Percentiles rank a stretch among this genome's conserved stretches.
Conservation (phyloP, 768 basidiomycete species). For the Agaricus subrufescens region DNA sequence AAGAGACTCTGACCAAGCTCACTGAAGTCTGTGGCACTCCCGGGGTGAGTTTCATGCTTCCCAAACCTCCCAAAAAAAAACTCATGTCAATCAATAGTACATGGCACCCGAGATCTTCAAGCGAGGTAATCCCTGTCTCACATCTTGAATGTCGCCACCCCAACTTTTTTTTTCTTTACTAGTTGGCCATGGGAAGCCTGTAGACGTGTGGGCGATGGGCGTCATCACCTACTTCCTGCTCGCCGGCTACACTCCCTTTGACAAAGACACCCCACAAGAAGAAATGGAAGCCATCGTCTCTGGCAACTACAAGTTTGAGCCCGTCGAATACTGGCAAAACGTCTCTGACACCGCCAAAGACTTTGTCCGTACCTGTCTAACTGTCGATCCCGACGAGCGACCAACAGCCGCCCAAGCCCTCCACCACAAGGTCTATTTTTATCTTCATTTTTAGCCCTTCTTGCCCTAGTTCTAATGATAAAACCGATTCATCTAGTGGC, state of each 20-base stretch:
- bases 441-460: neutral
- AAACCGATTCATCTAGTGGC: conserved; percentile 44
- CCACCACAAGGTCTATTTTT: conserved; percentile 49
- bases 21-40: conserved; percentile 97
- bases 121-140: conserved; percentile 51
- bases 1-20: conserved; percentile 79
- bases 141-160: neutral
- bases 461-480: neutral
- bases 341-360: conserved; percentile 79
- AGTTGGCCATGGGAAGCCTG: conserved; percentile 93
- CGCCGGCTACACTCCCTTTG: conserved; percentile 92
- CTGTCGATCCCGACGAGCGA: conserved; percentile 74
- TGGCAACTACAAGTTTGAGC: conserved; percentile 85
- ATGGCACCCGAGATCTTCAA: conserved; percentile 97
- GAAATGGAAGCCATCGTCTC: conserved; percentile 96
- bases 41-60: conserved; percentile 44
- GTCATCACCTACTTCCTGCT: conserved; percentile 98
- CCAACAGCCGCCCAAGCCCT: conserved; percentile 76
- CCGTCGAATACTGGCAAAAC: conserved; percentile 79
- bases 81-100: conserved; percentile 41
- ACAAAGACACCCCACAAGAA: conserved; percentile 79
- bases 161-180: conserved; percentile 6
- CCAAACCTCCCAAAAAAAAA: conserved; percentile 3
- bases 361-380: conserved; percentile 82
- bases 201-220: conserved; percentile 97